These are phyloP conservation scores for Macrophomina phaseolina DNA, from an alignment of 2,329 filamentous ascomycete genomes.

Conservation along the genomic window DNA sequence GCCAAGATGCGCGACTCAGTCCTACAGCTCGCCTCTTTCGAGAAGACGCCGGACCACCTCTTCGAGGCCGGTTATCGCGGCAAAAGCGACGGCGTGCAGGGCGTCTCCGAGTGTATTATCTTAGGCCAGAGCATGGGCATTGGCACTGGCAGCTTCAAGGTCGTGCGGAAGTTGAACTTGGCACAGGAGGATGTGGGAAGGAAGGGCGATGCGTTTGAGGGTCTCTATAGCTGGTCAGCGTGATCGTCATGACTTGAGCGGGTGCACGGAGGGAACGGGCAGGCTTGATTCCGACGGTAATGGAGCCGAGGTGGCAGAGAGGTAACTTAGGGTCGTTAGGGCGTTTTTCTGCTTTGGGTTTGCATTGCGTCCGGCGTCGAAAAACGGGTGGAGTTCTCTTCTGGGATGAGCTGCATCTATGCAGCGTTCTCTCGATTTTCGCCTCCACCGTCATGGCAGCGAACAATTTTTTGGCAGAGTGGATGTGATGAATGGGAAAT, in stretches of 20 bases:
- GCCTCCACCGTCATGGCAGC: neutral
- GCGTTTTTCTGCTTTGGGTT: slow-evolving; percentile 5
- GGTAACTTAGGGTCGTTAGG: neutral
- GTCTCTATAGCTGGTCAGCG: slow-evolving; percentile 22
- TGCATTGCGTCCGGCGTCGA: slow-evolving; percentile 26
- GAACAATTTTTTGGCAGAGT: neutral
- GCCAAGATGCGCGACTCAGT: slow-evolving; percentile 97
- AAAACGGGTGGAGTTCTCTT: slow-evolving; percentile 1
- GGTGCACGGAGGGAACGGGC: neutral
- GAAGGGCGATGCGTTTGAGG: slow-evolving; percentile 69
- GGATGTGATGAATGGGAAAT: neutral
- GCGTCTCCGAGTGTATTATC: slow-evolving; percentile 96
- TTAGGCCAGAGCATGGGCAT: slow-evolving; percentile 94
- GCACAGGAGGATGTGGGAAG: slow-evolving; percentile 62
- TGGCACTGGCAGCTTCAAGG: slow-evolving; percentile 90
- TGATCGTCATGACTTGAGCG: too few relatives aligned
- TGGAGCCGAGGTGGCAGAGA: neutral
- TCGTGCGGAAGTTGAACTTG: slow-evolving; percentile 78
- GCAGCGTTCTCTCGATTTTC: neutral
- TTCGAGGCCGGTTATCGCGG: slow-evolving; percentile 93
- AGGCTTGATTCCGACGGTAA: neutral
- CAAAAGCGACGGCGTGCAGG: slow-evolving; percentile 90
- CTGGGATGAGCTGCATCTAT: slow-evolving; percentile 2
- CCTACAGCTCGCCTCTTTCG: slow-evolving; percentile 91
- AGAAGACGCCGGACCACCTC: slow-evolving; percentile 96